phyloP scores from a whole-genome alignment of 2,329 filamentous ascomycete genomes.

The Aspergillus viridinutans region DNA sequence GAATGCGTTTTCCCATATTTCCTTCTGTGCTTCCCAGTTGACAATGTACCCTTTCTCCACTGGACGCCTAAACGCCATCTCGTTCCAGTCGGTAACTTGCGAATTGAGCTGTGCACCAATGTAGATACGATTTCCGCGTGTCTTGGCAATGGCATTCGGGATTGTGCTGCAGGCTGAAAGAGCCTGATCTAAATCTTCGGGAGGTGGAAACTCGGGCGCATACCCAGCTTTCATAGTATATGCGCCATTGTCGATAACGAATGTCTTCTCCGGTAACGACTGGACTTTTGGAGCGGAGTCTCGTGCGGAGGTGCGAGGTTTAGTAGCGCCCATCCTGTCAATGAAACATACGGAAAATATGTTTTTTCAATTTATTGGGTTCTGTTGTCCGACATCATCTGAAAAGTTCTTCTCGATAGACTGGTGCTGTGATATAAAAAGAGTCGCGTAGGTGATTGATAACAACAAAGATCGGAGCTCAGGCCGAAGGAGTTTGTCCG shows the following conservation, averaged over 20 bases:
- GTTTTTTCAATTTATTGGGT: neutral
- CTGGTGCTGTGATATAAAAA: neutral
- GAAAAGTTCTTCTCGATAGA: neutral
- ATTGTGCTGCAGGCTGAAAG: slow-evolving; percentile 59
- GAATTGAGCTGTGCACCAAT: slow-evolving; percentile 69
- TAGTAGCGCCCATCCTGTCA: slow-evolving; percentile 30
- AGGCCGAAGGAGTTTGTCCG: slow-evolving; percentile 9
- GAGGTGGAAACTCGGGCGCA: slow-evolving; percentile 40
- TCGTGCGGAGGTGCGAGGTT: slow-evolving; percentile 42
- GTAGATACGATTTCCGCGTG: slow-evolving; percentile 73
- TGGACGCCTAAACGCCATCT: slow-evolving; percentile 78
- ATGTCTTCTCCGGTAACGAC: slow-evolving; percentile 59
- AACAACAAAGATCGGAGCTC: slow-evolving; percentile 3
- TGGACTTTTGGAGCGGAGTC: slow-evolving; percentile 48
- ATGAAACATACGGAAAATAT: neutral
- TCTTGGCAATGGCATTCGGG: slow-evolving; percentile 84
- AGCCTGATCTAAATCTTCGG: slow-evolving; percentile 38
- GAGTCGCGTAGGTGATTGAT: neutral
- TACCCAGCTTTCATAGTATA: slow-evolving; percentile 89
- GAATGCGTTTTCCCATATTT: slow-evolving; percentile 90
- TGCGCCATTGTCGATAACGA: slow-evolving; percentile 91
- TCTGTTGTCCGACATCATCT: neutral
- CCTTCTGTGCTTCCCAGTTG: slow-evolving; percentile 93
- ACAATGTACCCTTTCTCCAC: slow-evolving; percentile 94
- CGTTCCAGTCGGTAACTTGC: slow-evolving; percentile 81